Conservation (phyloP, 1,139 yeast species). For the Lodderomyces jiufengensis region DNA sequence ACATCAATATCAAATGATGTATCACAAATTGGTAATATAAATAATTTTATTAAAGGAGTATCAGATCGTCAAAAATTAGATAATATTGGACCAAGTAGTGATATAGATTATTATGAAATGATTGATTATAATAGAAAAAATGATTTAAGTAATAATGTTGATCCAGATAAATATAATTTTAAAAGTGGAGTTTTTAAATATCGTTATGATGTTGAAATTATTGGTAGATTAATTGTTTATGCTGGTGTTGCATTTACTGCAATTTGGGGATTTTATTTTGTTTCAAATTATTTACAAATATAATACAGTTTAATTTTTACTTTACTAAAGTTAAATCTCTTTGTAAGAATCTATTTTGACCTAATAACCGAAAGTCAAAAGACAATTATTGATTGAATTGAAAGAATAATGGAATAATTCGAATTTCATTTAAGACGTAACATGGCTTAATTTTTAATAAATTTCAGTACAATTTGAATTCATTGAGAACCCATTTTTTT, state of each 20-base stretch:
- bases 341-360: no score
- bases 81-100: conserved; percentile 37
- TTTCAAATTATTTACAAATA: conserved; percentile 15
- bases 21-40: conserved; percentile 34
- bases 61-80: conserved; percentile 25
- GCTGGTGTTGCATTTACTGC: conserved; percentile 62
- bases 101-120: conserved; percentile 44
- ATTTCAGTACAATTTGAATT: no score
- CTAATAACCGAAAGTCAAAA: no score
- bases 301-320: conserved; percentile 1
- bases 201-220: conserved; percentile 69
- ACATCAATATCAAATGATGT: conserved; percentile 39
- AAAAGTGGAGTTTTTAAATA: conserved; percentile 45
- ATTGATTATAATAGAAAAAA: conserved; percentile 26
- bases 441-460: no score
- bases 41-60: conserved; percentile 29
- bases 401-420: no score
- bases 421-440: no score
- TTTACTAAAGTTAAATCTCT: no score
- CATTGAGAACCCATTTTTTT: no score
- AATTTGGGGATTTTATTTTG: conserved; percentile 40
- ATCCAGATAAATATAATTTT: conserved; percentile 6
- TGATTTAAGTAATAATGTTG: conserved; percentile 5
- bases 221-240: conserved; percentile 70
- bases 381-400: no score